Conservation (phyloP, 176 grass and related monocot genomes). For the Carex parvula region DNA sequence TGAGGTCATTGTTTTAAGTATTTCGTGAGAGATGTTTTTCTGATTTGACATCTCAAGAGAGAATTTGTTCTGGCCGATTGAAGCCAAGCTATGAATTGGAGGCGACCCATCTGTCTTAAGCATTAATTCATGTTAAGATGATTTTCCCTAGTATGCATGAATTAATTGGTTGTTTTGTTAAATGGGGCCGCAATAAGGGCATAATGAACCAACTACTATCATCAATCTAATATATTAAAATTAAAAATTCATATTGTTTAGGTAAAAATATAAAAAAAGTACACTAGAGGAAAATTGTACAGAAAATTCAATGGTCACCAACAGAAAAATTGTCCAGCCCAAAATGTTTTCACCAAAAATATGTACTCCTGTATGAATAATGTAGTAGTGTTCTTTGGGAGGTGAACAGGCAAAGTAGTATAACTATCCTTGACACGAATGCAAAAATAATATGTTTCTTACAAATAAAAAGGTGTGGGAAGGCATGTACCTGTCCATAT, state of each 20-base stretch:
- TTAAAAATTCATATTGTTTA: background rate
- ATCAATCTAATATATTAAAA: background rate
- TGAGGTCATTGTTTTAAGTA: slow-evolving; percentile 78
- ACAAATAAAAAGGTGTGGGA: slow-evolving; percentile 12
- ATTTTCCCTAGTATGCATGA: background rate
- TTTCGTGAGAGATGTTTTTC: slow-evolving; percentile 57
- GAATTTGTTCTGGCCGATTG: slow-evolving; percentile 71
- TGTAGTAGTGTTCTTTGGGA: background rate
- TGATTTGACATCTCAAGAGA: slow-evolving; percentile 68
- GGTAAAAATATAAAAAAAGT: background rate
- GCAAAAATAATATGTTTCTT: slow-evolving; percentile 23
- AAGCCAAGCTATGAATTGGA: slow-evolving; percentile 79
- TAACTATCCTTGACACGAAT: background rate
- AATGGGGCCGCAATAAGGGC: background rate
- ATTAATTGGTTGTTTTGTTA: background rate
- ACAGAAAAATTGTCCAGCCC: background rate
- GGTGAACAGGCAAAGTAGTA: background rate
- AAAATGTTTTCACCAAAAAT: background rate
- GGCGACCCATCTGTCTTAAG: slow-evolving; percentile 67
- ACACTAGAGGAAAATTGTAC: background rate
- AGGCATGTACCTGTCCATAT: slow-evolving; percentile 86
- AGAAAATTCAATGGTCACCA: background rate
- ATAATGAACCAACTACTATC: background rate
- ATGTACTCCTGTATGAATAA: background rate
- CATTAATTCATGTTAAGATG: slow-evolving; percentile 12